Base-by-base conservation (phyloP, 2,329 filamentous ascomycete genomes). In the Paracoccidioides brasiliensis region DNA sequence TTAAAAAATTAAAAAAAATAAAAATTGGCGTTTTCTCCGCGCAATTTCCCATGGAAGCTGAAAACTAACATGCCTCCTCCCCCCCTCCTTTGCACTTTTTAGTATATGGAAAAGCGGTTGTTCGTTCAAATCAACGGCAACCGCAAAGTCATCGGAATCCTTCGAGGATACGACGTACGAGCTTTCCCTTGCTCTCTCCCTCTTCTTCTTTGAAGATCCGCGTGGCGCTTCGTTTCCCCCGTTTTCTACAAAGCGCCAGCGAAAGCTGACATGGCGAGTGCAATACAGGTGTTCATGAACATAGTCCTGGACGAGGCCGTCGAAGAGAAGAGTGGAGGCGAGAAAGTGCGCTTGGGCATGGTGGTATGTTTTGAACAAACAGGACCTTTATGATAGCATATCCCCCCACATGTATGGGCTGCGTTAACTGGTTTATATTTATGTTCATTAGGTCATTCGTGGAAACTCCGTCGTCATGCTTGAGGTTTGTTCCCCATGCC, bases 91-190 rank as follows among this genome's bases (percentile, higher is more conserved):
- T 49, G 33, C 52, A 40, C 45, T 58, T 14, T 66, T 14, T 66
- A 98, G 93, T 98, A 98, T 75, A 90, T 98, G 75, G 93, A 98
- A 80, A 98, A 98, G 83, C 83, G 91, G 75, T 82, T 98, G 69
- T 95, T 96, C 73, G 90, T 97, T 63, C 91, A 98, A 74, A 78
- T 98, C 55, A 98, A 98, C 74, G 93, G 93, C 68, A 95, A 90
- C 73, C 87, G 93, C 71, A 97, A 95, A 75, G 91, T 98, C 59
- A 89, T 95, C 71, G 93, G 94, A 55, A 81, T 95, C 53, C 80
- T 98, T 57, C 85, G 93, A 62, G 93, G 93, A 58, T 98, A 97
- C 73, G 93, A 98, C 83, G 93, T 96, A 76, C 62, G 85, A 66
- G 28, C 38, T 42, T 54, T 8, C 22, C 50, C 22, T 37, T 40